These are phyloP conservation scores for Scleroderma citrinum DNA, from an alignment of 768 basidiomycete genomes.

Conservation along the genomic window DNA sequence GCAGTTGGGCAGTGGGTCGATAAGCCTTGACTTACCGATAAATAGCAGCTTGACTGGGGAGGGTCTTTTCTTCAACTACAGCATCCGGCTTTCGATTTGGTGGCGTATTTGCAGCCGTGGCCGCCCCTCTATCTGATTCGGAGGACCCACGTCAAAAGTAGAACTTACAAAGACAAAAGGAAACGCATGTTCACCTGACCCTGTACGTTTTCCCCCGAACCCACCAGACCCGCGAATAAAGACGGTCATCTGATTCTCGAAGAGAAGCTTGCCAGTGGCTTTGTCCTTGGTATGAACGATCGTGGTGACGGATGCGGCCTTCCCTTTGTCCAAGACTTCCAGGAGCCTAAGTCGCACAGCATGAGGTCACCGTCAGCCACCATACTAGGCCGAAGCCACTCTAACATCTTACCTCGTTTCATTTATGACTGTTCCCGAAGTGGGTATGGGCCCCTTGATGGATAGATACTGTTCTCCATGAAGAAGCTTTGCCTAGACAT, in stretches of 20 bases:
- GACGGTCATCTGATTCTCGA: conserved; percentile 88
- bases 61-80: conserved; percentile 84
- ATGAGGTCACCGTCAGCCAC: background rate
- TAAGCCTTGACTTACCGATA: conserved; percentile 60
- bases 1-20: background rate
- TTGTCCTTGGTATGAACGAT: conserved; percentile 80
- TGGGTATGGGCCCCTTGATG: conserved; percentile 84
- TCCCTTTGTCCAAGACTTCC: conserved; percentile 87
- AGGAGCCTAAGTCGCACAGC: conserved; percentile 42
- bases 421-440: conserved; percentile 72
- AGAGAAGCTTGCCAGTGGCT: conserved; percentile 68
- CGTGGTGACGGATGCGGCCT: conserved; percentile 84
- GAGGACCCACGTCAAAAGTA: background rate
- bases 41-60: conserved; percentile 75
- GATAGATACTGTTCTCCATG: conserved; percentile 96
- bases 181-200: conserved; percentile 51
- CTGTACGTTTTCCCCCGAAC: conserved; percentile 86
- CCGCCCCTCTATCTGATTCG: conserved; percentile 76
- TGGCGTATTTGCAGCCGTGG: conserved; percentile 72
- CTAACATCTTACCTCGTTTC: conserved; percentile 47
- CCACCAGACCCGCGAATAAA: conserved; percentile 95
- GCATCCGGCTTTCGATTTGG: conserved; percentile 84
- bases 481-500: conserved; percentile 78
- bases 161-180: conserved; percentile 1
- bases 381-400: conserved; percentile 11